A percentile compares a stretch with the other conserved stretches of the same genome.
Evolutionary conservation across 2,329 filamentous ascomycete species (phyloP).

Genomic region (Phaeomoniella chlamydospora): DNA sequence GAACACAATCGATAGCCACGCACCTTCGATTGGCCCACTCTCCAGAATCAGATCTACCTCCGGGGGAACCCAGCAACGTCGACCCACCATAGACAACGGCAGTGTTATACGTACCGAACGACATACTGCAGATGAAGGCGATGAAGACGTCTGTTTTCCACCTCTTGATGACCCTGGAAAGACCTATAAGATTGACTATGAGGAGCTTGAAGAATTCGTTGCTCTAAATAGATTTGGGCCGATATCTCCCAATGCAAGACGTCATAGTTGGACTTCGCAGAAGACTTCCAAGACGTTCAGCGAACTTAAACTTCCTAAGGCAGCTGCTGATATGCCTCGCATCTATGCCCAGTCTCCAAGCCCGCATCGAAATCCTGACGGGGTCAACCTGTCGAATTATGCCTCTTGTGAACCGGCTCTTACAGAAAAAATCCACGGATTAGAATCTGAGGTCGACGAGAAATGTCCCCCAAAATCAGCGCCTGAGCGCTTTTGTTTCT

Average conservation of each 20-base stretch:
- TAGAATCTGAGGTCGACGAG: constrained; percentile 28
- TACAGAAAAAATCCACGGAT: constrained; percentile 19
- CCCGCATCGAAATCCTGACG: constrained; percentile 3
- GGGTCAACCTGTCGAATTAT: neutral
- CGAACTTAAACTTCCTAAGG: constrained; percentile 37
- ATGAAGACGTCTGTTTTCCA: constrained; percentile 83
- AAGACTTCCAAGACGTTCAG: constrained; percentile 37
- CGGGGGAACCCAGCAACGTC: constrained; percentile 46
- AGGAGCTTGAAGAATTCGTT: constrained; percentile 87
- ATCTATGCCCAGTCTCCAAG: constrained; percentile 17
- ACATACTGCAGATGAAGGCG: constrained; percentile 53
- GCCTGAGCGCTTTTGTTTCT: constrained; percentile 83
- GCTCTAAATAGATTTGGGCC: constrained; percentile 39
- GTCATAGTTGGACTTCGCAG: constrained; percentile 34
- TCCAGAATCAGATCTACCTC: constrained; percentile 33
- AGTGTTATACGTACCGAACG: constrained; percentile 47
- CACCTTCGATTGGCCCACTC: constrained; percentile 20
- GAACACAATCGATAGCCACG: constrained; percentile 48
- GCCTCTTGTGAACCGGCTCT: constrained; percentile 1
- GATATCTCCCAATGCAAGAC: constrained; percentile 21
- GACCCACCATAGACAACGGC: constrained; percentile 44
- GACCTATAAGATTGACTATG: constrained; percentile 75
- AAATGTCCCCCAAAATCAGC: constrained; percentile 31
- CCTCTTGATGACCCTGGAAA: constrained; percentile 63
- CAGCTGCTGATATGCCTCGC: constrained; percentile 18